Conservation (phyloP, 192 early-diverging fungal species). For the Phlyctochytrium arcticum region DNA sequence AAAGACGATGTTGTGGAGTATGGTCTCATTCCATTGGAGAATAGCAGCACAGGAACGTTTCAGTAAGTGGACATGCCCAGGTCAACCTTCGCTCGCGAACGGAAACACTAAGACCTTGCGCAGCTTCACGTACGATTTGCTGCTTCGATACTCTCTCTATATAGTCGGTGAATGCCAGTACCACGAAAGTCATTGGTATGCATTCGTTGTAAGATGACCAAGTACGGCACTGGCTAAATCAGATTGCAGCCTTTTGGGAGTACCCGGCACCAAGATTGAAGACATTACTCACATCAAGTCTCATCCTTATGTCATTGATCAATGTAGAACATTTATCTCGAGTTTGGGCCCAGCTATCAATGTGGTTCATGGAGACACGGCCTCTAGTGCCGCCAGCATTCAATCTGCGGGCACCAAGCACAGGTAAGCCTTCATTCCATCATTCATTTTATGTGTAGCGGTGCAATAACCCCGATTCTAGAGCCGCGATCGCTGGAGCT, state of each 20-base stretch:
- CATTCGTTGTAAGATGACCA: not conserved
- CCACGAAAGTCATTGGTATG: slow-evolving; percentile 29
- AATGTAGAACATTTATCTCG: slow-evolving; percentile 28
- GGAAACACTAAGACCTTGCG: too few relatives aligned
- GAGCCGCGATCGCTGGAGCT: slow-evolving; percentile 25
- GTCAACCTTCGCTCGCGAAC: too few relatives aligned
- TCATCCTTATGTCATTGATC: slow-evolving; percentile 36
- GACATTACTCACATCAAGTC: slow-evolving; percentile 23
- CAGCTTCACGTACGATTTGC: slow-evolving; percentile 22
- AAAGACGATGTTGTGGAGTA: slow-evolving; percentile 9
- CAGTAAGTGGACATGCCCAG: too few relatives aligned
- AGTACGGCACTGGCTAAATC: not conserved
- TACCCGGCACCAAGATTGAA: slow-evolving; percentile 22
- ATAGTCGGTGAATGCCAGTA: slow-evolving; percentile 31
- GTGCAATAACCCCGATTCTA: not conserved
- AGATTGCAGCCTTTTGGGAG: slow-evolving; percentile 7
- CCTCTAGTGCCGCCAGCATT: slow-evolving; percentile 17
- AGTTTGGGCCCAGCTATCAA: not conserved
- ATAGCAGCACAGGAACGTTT: slow-evolving; percentile 31
- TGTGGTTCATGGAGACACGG: slow-evolving; percentile 30
- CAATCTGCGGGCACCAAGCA: not conserved
- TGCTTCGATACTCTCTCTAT: slow-evolving; percentile 18
- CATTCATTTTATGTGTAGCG: not conserved
- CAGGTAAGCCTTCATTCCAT: not conserved
- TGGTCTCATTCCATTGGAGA: slow-evolving; percentile 32